These are phyloP conservation scores for Lathyrus sativus DNA, from an alignment of 306 rosid genomes.

Conservation along the genomic window DNA sequence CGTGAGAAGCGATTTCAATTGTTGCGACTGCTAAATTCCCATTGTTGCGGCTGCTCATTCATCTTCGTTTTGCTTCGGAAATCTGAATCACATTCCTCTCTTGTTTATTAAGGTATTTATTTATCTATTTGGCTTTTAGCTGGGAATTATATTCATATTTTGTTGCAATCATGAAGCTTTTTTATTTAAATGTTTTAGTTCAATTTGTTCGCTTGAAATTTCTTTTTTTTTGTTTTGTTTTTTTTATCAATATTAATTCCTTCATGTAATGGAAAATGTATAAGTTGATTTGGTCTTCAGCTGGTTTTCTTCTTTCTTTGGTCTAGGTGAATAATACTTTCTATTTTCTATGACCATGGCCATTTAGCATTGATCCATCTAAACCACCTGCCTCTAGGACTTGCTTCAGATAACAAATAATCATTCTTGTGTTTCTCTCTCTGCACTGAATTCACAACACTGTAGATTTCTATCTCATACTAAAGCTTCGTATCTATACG, in stretches of 20 bases:
- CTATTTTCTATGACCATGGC: no score
- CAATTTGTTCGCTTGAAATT: neutral
- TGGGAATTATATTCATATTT: slow-evolving; percentile 26
- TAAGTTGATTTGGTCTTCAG: slow-evolving; percentile 27
- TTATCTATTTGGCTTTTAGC: slow-evolving; percentile 13
- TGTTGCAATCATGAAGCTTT: neutral
- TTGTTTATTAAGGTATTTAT: neutral
- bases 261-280: slow-evolving; percentile 32
- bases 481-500: no score
- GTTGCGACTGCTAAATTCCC: no score
- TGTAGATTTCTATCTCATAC: no score
- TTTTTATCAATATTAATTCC: neutral
- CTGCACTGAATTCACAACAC: no score
- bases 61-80: slow-evolving; percentile 5
- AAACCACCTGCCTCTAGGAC: no score
- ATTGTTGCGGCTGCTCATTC: neutral
- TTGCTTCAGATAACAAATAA: no score
- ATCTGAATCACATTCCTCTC: slow-evolving; percentile 24
- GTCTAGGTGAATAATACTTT: no score
- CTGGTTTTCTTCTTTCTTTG: no score
- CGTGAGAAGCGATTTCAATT: no score
- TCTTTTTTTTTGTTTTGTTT: neutral
- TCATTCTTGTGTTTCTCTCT: no score
- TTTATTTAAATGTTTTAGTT: slow-evolving; percentile 31
- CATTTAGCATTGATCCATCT: no score